phyloP scores from a whole-genome alignment of 2,329 filamentous ascomycete genomes.

The Stemphylium beticola region DNA sequence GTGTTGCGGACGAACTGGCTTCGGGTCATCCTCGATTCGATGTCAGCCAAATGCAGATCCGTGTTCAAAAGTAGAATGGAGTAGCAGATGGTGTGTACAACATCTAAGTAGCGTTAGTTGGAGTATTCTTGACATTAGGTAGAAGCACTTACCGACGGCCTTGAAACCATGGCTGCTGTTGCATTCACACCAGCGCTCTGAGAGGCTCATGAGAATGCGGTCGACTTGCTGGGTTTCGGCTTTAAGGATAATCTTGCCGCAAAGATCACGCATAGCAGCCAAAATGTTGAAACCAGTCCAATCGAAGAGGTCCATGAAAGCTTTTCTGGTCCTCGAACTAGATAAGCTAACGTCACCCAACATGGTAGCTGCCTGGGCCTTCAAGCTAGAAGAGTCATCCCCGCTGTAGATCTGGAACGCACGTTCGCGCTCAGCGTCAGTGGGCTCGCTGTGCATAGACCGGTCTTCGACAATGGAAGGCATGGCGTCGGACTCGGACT shows the following conservation, averaged over 20 bases:
- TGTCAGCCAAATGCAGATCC: constrained; percentile 92
- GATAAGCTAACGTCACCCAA: constrained; percentile 73
- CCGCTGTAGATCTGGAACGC: constrained; percentile 86
- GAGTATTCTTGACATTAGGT: background rate
- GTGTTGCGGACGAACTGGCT: constrained; percentile 97
- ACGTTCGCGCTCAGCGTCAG: constrained; percentile 74
- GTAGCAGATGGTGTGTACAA: constrained; percentile 97
- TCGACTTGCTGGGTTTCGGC: constrained; percentile 98
- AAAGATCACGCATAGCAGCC: constrained; percentile 77
- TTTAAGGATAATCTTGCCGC: constrained; percentile 78
- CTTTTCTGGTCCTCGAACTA: constrained; percentile 64
- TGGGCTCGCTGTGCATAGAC: constrained; percentile 50
- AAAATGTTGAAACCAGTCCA: constrained; percentile 84
- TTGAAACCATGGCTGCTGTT: constrained; percentile 95
- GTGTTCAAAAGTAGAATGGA: constrained; percentile 95
- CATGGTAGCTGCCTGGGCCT: constrained; percentile 83
- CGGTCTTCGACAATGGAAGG: constrained; percentile 45
- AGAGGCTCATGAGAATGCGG: constrained; percentile 87
- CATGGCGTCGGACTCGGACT: constrained; percentile 49
- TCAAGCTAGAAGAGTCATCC: constrained; percentile 78
- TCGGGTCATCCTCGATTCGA: constrained; percentile 94
- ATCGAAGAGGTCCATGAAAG: constrained; percentile 93
- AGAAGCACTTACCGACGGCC: constrained; percentile 69
- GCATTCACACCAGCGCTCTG: constrained; percentile 89
- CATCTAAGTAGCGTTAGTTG: constrained; percentile 64